These are phyloP conservation scores for Pestalotiopsis sp. DNA, from an alignment of 2,329 filamentous ascomycete species.

Conservation along the genomic window DNA sequence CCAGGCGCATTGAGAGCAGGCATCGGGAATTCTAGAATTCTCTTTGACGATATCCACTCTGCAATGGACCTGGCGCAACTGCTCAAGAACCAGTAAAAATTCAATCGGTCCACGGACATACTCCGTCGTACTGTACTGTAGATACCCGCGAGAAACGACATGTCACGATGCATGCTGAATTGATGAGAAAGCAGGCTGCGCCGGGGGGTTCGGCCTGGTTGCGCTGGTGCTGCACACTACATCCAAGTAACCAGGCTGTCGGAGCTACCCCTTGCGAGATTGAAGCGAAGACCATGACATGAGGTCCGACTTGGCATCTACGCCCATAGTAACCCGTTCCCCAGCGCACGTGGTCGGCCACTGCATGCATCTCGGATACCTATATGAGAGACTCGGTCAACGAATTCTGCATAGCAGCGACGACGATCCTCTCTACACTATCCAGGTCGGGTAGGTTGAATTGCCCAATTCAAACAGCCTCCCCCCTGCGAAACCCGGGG, in stretches of 20 bases:
- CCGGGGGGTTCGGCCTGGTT: too few relatives aligned
- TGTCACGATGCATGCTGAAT: neutral
- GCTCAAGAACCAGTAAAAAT: neutral
- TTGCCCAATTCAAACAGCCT: too few relatives aligned
- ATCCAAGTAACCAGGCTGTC: neutral
- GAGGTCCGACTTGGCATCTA: neutral
- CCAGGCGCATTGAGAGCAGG: neutral
- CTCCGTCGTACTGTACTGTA: too few relatives aligned
- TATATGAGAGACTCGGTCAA: neutral
- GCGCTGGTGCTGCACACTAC: neutral
- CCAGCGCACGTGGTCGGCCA: neutral
- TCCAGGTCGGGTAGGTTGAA: too few relatives aligned
- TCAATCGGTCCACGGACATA: too few relatives aligned
- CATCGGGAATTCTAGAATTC: neutral
- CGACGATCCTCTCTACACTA: neutral
- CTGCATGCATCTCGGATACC: neutral
- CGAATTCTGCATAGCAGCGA: neutral
- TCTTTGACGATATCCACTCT: neutral
- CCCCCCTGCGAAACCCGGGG: too few relatives aligned
- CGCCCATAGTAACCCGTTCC: neutral
- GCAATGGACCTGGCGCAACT: neutral
- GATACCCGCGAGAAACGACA: neutral
- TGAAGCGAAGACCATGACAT: neutral
- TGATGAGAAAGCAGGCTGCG: neutral
- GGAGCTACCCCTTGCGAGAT: constrained; percentile 3